Evolutionary conservation across 179 eudicot species (phyloP), one percentile per base, ranked within the genome.

Genomic region (Gypsophila paniculata): DNA sequence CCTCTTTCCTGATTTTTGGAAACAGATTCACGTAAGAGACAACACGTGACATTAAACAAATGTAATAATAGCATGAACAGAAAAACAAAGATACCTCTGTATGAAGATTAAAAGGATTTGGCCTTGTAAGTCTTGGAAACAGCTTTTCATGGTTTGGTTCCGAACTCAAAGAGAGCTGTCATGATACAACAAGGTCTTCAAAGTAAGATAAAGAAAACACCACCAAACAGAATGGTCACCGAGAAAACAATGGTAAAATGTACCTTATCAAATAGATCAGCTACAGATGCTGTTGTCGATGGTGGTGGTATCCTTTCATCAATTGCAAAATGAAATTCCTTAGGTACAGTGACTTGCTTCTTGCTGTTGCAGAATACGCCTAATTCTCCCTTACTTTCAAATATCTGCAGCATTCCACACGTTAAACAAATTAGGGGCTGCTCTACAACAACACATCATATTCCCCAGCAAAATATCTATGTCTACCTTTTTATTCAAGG

Each of bases 231-330:
- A 49, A 60, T 22, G 15, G 5, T 17, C 36, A 13, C 9, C 9
- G 36, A 39, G 14, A 18, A 48, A 49, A 68, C 5, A 49, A 49
- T 42, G 29, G 5, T n/a, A 49, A 19, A 58, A 62, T 49, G 54
- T 54, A 94, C 99, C 97, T 92, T 92, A 81, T 92, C 97, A 80
- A 94, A 92, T 70, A 92, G 69, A 75, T 92, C 93, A 34, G 83
- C 78, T 68, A 91, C 82, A 25, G 75, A 70, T 15, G 81, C 12
- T 38, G 86, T 78, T 42, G 59, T n/a, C 3, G 65, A 84, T n/a
- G 85, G 87, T 29, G 83, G 88, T 2, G 93, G 97, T 68, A 92
- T 87, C 81, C 95, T 85, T 73, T 87, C 87, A 75, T 90, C 91
- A 22, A 82, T 71, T 29, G 92, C 93, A 76, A 94, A 92, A 72